Conservation (phyloP, 2,329 filamentous ascomycete species). For the Neophaeococcomyces mojaviensis region DNA sequence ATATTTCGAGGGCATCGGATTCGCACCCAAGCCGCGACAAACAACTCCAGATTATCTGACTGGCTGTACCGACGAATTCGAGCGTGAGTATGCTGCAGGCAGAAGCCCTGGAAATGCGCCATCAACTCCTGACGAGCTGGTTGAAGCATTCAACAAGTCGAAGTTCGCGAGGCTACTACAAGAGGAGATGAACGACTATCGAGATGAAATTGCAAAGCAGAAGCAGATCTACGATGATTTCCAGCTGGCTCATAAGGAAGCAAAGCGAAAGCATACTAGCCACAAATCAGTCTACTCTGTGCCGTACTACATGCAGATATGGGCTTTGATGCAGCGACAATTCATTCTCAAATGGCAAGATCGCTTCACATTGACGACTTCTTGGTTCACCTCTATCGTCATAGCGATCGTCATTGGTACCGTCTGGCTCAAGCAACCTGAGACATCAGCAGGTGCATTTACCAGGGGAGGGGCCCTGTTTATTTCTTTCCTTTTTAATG, state of each 20-base stretch:
- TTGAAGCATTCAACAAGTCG: conserved; percentile 63
- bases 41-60: conserved; percentile 78
- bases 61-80: conserved; percentile 75
- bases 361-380: conserved; percentile 65
- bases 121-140: conserved; percentile 58
- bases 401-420: conserved; percentile 74
- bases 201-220: conserved; percentile 55
- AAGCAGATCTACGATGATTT: conserved; percentile 68
- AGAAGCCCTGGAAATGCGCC: conserved; percentile 60
- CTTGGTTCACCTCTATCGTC: conserved; percentile 63
- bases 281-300: conserved; percentile 74
- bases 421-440: conserved; percentile 64
- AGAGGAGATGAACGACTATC: conserved; percentile 63
- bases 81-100: conserved; percentile 66
- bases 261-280: conserved; percentile 65
- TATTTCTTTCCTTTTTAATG: conserved; percentile 72
- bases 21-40: conserved; percentile 64
- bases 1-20: conserved; percentile 73
- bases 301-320: conserved; percentile 74
- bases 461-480: conserved; percentile 76
- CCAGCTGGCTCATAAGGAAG: conserved; percentile 64
- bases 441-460: conserved; percentile 62
- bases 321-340: conserved; percentile 75
- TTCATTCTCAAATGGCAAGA: conserved; percentile 83
- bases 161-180: conserved; percentile 49